Evolutionary conservation across 352 stramenopile genomes (phyloP), one percentile per base, ranked within the genome.

Genomic region (Phytophthora pini): DNA sequence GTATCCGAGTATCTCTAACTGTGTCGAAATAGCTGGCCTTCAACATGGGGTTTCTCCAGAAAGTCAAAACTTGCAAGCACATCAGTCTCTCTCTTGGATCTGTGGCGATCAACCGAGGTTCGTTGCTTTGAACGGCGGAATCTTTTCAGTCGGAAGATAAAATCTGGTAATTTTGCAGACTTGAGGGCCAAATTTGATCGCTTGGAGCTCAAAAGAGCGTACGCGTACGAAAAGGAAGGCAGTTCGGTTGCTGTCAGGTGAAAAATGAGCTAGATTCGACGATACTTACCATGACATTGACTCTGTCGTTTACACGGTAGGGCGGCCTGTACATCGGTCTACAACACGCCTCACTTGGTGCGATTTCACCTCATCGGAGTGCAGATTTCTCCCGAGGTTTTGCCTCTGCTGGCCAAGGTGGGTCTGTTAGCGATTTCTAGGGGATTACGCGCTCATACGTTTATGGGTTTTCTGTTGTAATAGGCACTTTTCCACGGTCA

Each of bases 101-200:
- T 15, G 57, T 84, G 4, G 46, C 61, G n/a, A 70, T 82, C 34
- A 76, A 85, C 32, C 48, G 80, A 88, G 80, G 82, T 87, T 41
- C 13, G 43, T 27, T 57, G 38, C 31, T 11, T 13, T 36, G 31
- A 13, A 36, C 31, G 1, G 9, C 2, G 10, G 10, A 9, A 36
- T 36, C 9, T 36, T 36, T 36, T 2, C 31, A 36, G 31, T 36
- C 13, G 2, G 2, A 4, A 36, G 10, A 13, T 36, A 36, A 36
- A 36, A 13, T 36, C 2, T 36, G 8, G 31, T 13, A 6, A 32
- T 36, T 11, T 31, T 52, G 31, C 38, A 91, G 82, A 87, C 55
- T 61, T 88, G 45, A 65, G 79, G 2, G 82, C 77, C 47, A 91
- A 89, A 54, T 84, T 91, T 56, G 71, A 88, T 12, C 79, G 82